Evolutionary conservation across 2,329 filamentous ascomycete genomes (phyloP).

Genomic region (Penicillium sp.): DNA sequence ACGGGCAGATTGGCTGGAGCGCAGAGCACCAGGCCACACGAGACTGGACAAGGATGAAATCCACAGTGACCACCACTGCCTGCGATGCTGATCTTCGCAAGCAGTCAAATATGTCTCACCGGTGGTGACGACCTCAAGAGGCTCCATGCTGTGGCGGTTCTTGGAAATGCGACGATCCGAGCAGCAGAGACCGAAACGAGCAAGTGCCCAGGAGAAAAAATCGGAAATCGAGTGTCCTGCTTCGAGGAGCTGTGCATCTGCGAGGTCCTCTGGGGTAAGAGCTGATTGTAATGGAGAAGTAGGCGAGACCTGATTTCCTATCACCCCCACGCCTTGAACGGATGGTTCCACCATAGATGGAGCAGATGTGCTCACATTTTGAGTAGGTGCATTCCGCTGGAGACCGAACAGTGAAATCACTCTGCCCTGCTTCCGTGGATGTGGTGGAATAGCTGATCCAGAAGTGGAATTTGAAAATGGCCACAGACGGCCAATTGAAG

Average conservation of each 20-base stretch:
- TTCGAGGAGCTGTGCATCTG: background rate
- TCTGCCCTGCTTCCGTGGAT: constrained; percentile 1
- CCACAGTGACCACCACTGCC: background rate
- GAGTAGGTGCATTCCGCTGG: background rate
- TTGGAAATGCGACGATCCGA: background rate
- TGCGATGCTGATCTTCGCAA: constrained; percentile 1
- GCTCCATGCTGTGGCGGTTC: background rate
- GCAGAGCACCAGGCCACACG: background rate
- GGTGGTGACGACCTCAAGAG: constrained; percentile 8
- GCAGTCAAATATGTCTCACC: constrained; percentile 20
- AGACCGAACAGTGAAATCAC: background rate
- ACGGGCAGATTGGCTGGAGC: background rate
- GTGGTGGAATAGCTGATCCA: background rate
- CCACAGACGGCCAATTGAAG: background rate
- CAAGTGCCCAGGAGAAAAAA: constrained; percentile 5
- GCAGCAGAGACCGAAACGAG: constrained; percentile 11
- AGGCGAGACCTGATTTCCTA: background rate
- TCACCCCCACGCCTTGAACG: background rate
- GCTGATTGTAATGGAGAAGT: background rate
- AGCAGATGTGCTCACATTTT: background rate
- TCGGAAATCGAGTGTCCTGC: background rate
- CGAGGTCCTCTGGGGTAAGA: background rate
- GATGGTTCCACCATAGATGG: background rate
- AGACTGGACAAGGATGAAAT: background rate
- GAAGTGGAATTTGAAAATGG: background rate